A percentile compares a stretch with the other conserved stretches of the same genome.
Evolutionary conservation across 805 yeast genomes (phyloP).

Genomic region (Groenewaldozyma salmanticensis): DNA sequence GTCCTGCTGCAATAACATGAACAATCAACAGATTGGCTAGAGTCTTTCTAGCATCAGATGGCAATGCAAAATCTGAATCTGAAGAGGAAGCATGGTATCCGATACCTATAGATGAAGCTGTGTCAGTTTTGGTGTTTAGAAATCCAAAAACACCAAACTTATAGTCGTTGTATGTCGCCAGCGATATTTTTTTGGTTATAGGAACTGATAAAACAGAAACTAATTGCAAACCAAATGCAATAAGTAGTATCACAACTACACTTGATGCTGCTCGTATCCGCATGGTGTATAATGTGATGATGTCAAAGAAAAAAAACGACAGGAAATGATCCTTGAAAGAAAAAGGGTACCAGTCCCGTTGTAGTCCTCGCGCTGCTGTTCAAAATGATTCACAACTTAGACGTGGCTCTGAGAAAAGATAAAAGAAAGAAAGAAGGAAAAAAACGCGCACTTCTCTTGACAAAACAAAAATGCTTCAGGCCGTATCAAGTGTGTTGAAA

Average conservation of each 20-base stretch:
- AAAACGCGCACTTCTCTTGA: too few species aligned
- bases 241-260: slow-evolving; percentile 31
- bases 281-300: neutral
- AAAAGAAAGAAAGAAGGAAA: too few species aligned
- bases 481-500: too few species aligned
- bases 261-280: slow-evolving; percentile 29
- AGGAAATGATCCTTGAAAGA: neutral
- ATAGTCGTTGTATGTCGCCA: slow-evolving; percentile 41
- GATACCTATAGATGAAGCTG: slow-evolving; percentile 34
- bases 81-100: slow-evolving; percentile 34
- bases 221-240: slow-evolving; percentile 49
- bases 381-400: too few species aligned
- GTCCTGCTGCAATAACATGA: slow-evolving; percentile 55
- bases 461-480: too few species aligned
- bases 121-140: slow-evolving; percentile 32
- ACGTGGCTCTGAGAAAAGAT: too few species aligned
- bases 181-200: slow-evolving; percentile 36
- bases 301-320: neutral
- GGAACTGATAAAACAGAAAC: slow-evolving; percentile 56
- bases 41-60: slow-evolving; percentile 49
- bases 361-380: neutral
- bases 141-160: slow-evolving; percentile 65
- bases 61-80: slow-evolving; percentile 36
- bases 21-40: slow-evolving; percentile 54
- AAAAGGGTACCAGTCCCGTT: neutral